Percentiles rank a stretch among this genome's conserved stretches.
Evolutionary conservation across 225 moss, liverwort and hornwort genomes (phyloP).

Genomic region (Marchantia polymorpha): DNA sequence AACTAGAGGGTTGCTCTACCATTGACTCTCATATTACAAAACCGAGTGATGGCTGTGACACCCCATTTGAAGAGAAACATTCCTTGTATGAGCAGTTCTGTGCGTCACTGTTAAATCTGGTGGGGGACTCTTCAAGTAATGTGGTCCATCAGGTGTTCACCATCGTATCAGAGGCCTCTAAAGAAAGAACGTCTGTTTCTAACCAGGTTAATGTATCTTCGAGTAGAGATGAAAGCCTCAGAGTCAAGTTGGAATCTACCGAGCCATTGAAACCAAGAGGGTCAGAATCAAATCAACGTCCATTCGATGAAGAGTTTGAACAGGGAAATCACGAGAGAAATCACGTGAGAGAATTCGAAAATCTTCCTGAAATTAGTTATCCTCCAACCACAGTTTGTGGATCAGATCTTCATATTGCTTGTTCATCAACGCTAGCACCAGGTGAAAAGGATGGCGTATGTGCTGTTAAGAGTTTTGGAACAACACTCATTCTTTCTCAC

Average conservation of each 20-base stretch:
- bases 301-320: background rate
- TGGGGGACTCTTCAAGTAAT: slow-evolving; percentile 42
- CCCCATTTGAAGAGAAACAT: slow-evolving; percentile 30
- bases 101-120: slow-evolving; percentile 58
- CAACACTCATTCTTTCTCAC: slow-evolving; percentile 6
- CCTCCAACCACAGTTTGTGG: background rate
- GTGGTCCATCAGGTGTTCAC: background rate
- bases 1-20: slow-evolving; percentile 32
- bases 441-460: background rate
- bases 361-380: background rate
- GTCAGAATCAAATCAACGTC: background rate
- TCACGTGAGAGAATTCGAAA: background rate
- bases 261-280: background rate
- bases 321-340: background rate
- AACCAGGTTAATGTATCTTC: background rate
- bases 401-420: background rate
- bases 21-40: slow-evolving; percentile 16
- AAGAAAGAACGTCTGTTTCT: background rate
- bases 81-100: slow-evolving; percentile 89
- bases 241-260: background rate
- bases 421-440: background rate
- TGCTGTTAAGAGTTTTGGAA: slow-evolving; percentile 24
- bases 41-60: slow-evolving; percentile 13
- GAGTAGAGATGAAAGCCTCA: slow-evolving; percentile 14
- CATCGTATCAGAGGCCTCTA: background rate